phyloP scores from a whole-genome alignment of 768 basidiomycete species.

The Crassisporium funariophilum region DNA sequence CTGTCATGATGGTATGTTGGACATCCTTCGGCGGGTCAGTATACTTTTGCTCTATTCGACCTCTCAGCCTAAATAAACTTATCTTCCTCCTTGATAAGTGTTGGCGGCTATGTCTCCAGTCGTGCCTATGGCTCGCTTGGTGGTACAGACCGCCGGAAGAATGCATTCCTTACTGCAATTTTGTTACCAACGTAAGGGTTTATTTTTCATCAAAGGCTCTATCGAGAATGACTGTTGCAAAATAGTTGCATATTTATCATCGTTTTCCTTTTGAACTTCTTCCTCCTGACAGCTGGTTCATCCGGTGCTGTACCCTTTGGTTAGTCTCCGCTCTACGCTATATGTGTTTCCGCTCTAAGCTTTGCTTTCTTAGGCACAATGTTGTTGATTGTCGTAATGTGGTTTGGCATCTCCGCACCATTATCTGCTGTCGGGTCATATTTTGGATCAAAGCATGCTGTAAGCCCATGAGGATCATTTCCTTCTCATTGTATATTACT shows the following conservation, averaged over 20 bases:
- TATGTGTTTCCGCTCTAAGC: not conserved
- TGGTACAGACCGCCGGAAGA: conserved; percentile 76
- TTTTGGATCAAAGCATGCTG: conserved; percentile 85
- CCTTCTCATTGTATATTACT: conserved; percentile 4
- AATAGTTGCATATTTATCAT: conserved; percentile 77
- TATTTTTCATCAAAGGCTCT: not conserved
- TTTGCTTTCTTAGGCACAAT: conserved; percentile 61
- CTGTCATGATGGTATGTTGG: conserved; percentile 94
- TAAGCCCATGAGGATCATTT: conserved; percentile 35
- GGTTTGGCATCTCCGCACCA: conserved; percentile 95
- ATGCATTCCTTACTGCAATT: conserved; percentile 86
- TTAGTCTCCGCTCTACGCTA: conserved; percentile 26
- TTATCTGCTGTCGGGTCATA: conserved; percentile 85
- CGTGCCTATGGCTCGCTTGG: conserved; percentile 80
- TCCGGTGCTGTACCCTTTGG: conserved; percentile 98
- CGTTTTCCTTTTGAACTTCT: conserved; percentile 90
- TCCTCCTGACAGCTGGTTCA: conserved; percentile 81
- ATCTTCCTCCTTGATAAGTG: conserved; percentile 41
- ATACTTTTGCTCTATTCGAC: not conserved
- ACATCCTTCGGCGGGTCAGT: conserved; percentile 85
- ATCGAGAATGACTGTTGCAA: not conserved
- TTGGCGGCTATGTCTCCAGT: conserved; percentile 88
- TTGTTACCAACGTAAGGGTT: conserved; percentile 77
- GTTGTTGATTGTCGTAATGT: conserved; percentile 78
- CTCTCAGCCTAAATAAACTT: too few species aligned